phyloP scores from a whole-genome alignment of 2,329 filamentous ascomycete genomes.

The Penicillium sp. region DNA sequence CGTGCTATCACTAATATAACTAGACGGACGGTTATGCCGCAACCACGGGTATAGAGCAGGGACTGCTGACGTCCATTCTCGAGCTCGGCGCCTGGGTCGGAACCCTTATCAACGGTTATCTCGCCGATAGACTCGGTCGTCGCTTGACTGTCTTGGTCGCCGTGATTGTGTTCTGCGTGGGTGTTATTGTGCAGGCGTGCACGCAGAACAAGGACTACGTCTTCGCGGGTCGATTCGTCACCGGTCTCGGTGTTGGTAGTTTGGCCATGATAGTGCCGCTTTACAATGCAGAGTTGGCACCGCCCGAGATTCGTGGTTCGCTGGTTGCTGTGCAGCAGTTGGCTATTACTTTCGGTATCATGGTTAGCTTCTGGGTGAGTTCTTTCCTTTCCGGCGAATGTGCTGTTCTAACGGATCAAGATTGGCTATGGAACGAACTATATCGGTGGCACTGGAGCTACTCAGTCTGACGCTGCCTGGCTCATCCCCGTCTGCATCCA shows the following conservation, averaged over 20 bases:
- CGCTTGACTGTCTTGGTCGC: conserved; percentile 35
- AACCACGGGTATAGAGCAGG: conserved; percentile 27
- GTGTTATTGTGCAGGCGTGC: conserved; percentile 40
- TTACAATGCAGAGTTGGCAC: conserved; percentile 38
- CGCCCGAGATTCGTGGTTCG: conserved; percentile 36
- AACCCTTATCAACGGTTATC: conserved; percentile 37
- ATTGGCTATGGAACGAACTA: conserved; percentile 50
- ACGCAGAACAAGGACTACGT: conserved; percentile 32
- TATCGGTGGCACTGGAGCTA: conserved; percentile 58
- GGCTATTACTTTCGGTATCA: conserved; percentile 38
- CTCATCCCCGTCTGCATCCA: conserved; percentile 47
- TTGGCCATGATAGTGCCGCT: conserved; percentile 44
- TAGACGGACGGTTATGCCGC: conserved; percentile 31
- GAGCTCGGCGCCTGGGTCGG: conserved; percentile 42
- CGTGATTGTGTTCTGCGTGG: conserved; percentile 36
- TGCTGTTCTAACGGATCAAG: background rate
- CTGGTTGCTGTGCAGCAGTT: conserved; percentile 38
- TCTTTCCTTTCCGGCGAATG: no score
- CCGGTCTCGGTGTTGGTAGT: conserved; percentile 44
- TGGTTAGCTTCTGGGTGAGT: conserved; percentile 33
- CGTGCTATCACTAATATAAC: background rate
- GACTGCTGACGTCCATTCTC: conserved; percentile 41
- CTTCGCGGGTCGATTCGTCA: conserved; percentile 42
- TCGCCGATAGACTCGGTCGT: conserved; percentile 38
- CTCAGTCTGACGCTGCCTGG: conserved; percentile 46